phyloP scores from a whole-genome alignment of 2,329 filamentous ascomycete genomes.

The Xylariaceae sp. region DNA sequence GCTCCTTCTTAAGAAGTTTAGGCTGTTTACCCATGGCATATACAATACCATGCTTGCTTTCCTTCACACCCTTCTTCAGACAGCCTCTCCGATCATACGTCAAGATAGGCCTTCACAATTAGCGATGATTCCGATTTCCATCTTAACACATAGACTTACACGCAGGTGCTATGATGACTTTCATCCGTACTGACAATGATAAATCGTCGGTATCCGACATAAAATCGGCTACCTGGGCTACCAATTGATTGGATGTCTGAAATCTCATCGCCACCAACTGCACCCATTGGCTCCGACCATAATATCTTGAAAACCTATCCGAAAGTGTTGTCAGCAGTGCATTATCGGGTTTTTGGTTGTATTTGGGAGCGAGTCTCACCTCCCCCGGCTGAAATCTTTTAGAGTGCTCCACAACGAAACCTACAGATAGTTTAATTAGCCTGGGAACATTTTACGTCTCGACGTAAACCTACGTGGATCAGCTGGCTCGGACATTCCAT shows the following conservation, averaged over 20 bases:
- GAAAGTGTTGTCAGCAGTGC: slow-evolving; percentile 4
- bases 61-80: slow-evolving; percentile 51
- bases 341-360: background rate
- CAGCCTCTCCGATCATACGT: slow-evolving; percentile 55
- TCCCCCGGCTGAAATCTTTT: slow-evolving; percentile 30
- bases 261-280: slow-evolving; percentile 26
- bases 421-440: too few relatives aligned
- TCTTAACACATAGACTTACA: slow-evolving; percentile 42
- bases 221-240: slow-evolving; percentile 39
- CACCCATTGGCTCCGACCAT: slow-evolving; percentile 52
- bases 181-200: slow-evolving; percentile 51
- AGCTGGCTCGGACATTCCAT: slow-evolving; percentile 21
- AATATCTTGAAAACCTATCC: slow-evolving; percentile 53
- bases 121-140: slow-evolving; percentile 1
- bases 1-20: slow-evolving; percentile 39
- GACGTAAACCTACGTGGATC: slow-evolving; percentile 24
- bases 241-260: slow-evolving; percentile 35
- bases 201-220: slow-evolving; percentile 52
- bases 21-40: slow-evolving; percentile 37
- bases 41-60: slow-evolving; percentile 53
- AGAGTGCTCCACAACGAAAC: slow-evolving; percentile 28
- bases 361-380: slow-evolving; percentile 16
- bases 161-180: slow-evolving; percentile 55
- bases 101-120: slow-evolving; percentile 47
- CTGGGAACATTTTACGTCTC: too few relatives aligned